Evolutionary conservation across 1,284 basidiomycete species (phyloP), one percentile per base, ranked within the genome.

Genomic region (Apiotrichum gracile): DNA sequence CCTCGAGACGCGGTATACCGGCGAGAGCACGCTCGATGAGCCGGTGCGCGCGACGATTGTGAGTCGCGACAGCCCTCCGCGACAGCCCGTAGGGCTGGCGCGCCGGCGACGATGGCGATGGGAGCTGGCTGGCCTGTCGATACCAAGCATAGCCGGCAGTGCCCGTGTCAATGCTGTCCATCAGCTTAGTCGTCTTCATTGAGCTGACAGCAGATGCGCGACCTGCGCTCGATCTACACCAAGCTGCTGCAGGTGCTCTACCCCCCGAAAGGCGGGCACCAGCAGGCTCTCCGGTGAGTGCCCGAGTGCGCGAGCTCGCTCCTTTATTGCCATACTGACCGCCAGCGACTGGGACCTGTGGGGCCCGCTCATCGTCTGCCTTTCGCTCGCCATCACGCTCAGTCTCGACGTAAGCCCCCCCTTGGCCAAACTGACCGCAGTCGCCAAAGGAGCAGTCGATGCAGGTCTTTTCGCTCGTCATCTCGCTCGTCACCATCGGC

Each of bases 341-440:
- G 24, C n/a, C 63, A 89, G 89, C 60, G 92, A 96, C 67, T 97
- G 92, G 92, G 91, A 97, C 74, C 79, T 97, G 34, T 97, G 91
- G 92, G 92, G 91, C 2, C 92, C 91, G 12, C 79, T 96, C 8
- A 81, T 94, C 35, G 81, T 96, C 49, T 93, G 88, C 67, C 79
- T 96, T 53, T 76, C 83, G 21, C 79, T 96, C 14, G 89, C 87
- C 39, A 87, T 92, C 47, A 85, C 94, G 77, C 81, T 96, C 17
- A 93, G 88, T 59, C 76, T 93, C 41, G 91, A 91, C 71, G 91
- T 91, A 65, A 60, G 84, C 76, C 2, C 26, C 2, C 22, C 12
- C 3, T 3, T 12, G 2, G 12, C 34, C 44, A 6, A 49, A 10
- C 45, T 29, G 37, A 17, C 34, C 34, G 3, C 68, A 93, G 90